Evolutionary conservation across 495 filamentous ascomycete genomes (phyloP), one percentile per base, ranked within the genome.

Genomic region (Penicillium macrosclerotiorum): DNA sequence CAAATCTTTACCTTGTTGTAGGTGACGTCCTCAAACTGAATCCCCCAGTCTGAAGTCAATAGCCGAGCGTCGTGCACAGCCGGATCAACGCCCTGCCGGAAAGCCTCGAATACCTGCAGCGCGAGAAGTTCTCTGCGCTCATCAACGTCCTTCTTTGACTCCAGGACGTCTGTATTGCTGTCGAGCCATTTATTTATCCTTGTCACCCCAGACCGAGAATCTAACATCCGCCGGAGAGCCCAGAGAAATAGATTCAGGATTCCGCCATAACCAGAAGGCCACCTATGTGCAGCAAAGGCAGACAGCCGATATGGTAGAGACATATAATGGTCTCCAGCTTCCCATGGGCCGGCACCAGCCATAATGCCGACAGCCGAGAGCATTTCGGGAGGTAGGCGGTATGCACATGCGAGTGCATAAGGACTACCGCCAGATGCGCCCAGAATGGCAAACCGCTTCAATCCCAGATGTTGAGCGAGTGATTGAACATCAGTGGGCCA

Each of bases 401-500:
- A 42, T 12, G 66, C 68, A 42, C 73, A 78, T 1, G 75, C 75
- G 11, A 77, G 43, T 3, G 65, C 70, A 45, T 71, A 78, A 1
- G 74, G 74, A 1, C 59, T 65, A 1, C 76, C 76, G 2, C 74
- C 74, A 0, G 68, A 74, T 18, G 54, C 46, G 3, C 73, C 74
- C n/a, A 80, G 27, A 12, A 77, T 47, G 5, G 55, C 61, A 52
- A 73, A 78, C 7, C 56, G 49, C 0, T 40, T 40, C 0, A 76
- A 33, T 0, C 52, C 49, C 1, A 76, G 49, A 33, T 73, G 57
- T 18, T 49, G 37, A 5, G 66, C 66, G 0, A 78, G 56, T 0
- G 58, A 57, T 4, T 51, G 50, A 8, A 76, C 54, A 34, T 78
- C 74, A 9, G 43, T 31, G 0, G 71, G 57, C 61, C 66, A 77